phyloP scores from a whole-genome alignment of 345 rosid species.

The Citrus inodora region DNA sequence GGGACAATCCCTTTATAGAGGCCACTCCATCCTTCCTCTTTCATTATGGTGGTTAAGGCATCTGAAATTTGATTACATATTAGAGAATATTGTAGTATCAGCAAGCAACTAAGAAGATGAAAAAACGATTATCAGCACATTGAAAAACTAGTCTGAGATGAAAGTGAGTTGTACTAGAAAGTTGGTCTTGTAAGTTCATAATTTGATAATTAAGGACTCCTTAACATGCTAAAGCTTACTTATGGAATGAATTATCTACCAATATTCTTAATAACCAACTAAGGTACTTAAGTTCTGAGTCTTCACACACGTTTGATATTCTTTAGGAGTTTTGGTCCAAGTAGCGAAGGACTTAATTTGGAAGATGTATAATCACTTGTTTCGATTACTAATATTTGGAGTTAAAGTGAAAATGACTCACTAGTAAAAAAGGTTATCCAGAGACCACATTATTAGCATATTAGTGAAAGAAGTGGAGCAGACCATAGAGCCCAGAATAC shows the following conservation, averaged over 20 bases:
- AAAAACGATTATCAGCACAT: background rate
- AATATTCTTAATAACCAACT: background rate
- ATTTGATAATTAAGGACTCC: background rate
- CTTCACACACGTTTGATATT: background rate
- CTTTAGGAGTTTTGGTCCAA: background rate
- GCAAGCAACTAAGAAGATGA: slow-evolving; percentile 12
- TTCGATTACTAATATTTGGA: slow-evolving; percentile 8
- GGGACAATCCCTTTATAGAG: slow-evolving; percentile 86
- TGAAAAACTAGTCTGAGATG: background rate
- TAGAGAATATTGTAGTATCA: background rate
- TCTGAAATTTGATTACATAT: slow-evolving; percentile 38
- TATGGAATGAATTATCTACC: background rate
- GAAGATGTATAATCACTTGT: slow-evolving; percentile 9
- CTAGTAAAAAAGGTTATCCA: slow-evolving; percentile 20
- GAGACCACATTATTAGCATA: slow-evolving; percentile 27
- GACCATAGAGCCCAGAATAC: slow-evolving; percentile 83
- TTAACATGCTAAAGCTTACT: background rate
- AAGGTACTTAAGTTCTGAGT: background rate
- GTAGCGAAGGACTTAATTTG: background rate
- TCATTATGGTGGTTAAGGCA: slow-evolving; percentile 82
- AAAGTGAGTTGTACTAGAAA: background rate
- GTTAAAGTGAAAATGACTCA: slow-evolving; percentile 24
- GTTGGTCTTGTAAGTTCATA: background rate
- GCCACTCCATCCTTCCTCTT: slow-evolving; percentile 89
- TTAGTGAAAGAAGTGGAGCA: slow-evolving; percentile 37